Evolutionary conservation across 306 rosid species (phyloP).

Genomic region (Abrus precatorius): DNA sequence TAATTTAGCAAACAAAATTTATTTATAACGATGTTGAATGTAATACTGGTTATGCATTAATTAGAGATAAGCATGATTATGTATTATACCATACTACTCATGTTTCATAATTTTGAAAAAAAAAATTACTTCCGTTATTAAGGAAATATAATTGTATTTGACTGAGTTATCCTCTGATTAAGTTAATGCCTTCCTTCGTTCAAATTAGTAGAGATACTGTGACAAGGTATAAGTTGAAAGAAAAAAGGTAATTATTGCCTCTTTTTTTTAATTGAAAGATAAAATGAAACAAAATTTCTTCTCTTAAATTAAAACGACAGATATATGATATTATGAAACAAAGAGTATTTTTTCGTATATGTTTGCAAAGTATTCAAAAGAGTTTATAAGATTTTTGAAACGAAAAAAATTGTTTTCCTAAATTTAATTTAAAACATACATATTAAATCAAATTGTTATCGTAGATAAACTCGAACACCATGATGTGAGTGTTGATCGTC

Average conservation of each 20-base stretch:
- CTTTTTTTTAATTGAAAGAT: neutral
- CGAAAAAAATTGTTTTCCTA: neutral
- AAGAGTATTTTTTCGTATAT: neutral
- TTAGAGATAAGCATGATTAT: too few species aligned
- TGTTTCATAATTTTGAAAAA: too few species aligned
- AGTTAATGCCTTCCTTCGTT: neutral
- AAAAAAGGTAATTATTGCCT: neutral
- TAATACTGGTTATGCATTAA: too few species aligned
- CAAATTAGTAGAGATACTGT: neutral
- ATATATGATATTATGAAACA: neutral
- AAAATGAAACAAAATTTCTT: neutral
- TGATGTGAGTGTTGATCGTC: neutral
- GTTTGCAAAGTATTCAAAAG: neutral
- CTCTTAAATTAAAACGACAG: neutral
- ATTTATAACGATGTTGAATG: too few species aligned
- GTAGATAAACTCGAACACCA: neutral
- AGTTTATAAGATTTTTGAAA: neutral
- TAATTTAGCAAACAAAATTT: neutral
- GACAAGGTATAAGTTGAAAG: neutral
- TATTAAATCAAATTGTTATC: neutral
- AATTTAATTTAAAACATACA: conserved; percentile 18
- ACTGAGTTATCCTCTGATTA: neutral
- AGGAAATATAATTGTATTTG: neutral
- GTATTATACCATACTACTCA: too few species aligned
- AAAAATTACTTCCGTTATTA: too few species aligned